Evolutionary conservation across 2,329 filamentous ascomycete species (phyloP), one percentile per base, ranked within the genome.

Genomic region (Helotiales sp.): DNA sequence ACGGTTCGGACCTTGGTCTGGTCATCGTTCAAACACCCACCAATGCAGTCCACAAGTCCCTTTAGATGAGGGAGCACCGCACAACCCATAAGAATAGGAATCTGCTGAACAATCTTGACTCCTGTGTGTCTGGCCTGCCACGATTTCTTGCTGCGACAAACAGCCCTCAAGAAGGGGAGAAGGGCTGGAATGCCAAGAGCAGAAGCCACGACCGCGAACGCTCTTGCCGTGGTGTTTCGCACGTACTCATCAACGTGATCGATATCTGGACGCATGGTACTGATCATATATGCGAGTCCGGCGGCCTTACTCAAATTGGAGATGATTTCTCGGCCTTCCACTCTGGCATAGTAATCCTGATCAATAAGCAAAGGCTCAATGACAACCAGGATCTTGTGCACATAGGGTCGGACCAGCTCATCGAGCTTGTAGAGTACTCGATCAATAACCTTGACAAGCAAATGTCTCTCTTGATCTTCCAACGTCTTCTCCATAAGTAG

Each of bases 321-420:
- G 74, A 99, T 99, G 75, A 99, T 99, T 79, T 99, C 96, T 73
- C 96, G 93, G 80, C 96, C 96, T 80, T 99, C 96, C 5, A 99
- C 96, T 78, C 96, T 91, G 49, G 96, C 96, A 79, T 99, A 99
- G 82, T 99, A 99, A 81, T 99, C 96, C 82, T 99, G 96, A 77
- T 99, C 96, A 76, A 99, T 99, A 72, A 99, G 91, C 59, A 99
- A 85, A n/a, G 96, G 96, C 80, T 99, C 96, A 75, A 99, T 99
- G 77, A 99, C 96, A 62, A 99, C 96, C 66, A 99, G 82, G 70
- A 99, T 99, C 83, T 98, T 98, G 83, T 99, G 96, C 17, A 97
- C 95, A 71, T 95, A 99, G 24, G 96, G 96, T 47, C 96, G 89
- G 63, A 99, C 96, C 71, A 98, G 86, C 75, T 99, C 96, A 78